Conservation (phyloP, 2,329 filamentous ascomycete genomes). For the Pleomassaria siparia region DNA sequence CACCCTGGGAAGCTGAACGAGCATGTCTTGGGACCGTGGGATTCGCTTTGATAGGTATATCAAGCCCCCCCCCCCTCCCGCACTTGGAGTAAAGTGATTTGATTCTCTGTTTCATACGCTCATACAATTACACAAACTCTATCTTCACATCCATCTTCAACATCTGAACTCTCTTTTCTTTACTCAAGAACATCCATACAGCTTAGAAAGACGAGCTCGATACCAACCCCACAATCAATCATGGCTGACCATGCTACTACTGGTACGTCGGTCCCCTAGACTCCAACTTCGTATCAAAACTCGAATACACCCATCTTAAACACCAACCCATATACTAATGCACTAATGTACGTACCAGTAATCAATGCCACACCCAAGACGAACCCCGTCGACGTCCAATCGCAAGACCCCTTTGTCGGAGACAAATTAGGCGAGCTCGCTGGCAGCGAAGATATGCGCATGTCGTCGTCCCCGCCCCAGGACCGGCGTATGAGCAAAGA, state of each 20-base stretch:
- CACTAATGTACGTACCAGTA: slow-evolving; percentile 8
- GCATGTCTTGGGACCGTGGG: too few species aligned
- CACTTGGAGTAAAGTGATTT: too few species aligned
- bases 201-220: background rate
- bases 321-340: background rate
- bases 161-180: background rate
- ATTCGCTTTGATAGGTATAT: too few species aligned
- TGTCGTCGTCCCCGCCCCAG: slow-evolving; percentile 15
- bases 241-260: slow-evolving; percentile 7
- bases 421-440: slow-evolving; percentile 25
- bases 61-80: too few species aligned
- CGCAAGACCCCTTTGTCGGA: slow-evolving; percentile 22
- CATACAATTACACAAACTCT: too few species aligned
- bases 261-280: slow-evolving; percentile 12
- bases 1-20: too few species aligned
- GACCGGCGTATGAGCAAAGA: slow-evolving; percentile 45
- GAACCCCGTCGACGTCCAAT: slow-evolving; percentile 15
- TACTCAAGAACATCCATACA: too few species aligned
- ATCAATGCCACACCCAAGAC: slow-evolving; percentile 20
- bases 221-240: background rate
- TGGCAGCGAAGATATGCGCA: slow-evolving; percentile 22
- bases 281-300: background rate
- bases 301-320: background rate
- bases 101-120: too few species aligned
- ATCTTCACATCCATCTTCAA: too few species aligned